phyloP scores from a whole-genome alignment of 805 yeast genomes.

The Brettanomyces nanus region DNA sequence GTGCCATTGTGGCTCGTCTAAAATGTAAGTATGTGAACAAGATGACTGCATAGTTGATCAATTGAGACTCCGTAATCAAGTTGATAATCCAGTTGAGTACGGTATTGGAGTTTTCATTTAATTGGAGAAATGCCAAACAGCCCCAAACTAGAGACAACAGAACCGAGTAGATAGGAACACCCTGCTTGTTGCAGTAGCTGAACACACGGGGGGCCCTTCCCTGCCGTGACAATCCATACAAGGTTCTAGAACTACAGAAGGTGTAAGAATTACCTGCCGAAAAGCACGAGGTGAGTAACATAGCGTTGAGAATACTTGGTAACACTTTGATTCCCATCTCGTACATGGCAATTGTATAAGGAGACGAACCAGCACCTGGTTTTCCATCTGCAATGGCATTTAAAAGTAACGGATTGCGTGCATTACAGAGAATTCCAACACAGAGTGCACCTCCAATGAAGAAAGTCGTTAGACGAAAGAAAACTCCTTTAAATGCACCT shows the following conservation, averaged over 20 bases:
- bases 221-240: constrained; percentile 60
- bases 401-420: constrained; percentile 30
- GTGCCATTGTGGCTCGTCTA: constrained; percentile 48
- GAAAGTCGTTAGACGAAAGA: constrained; percentile 33
- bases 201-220: constrained; percentile 70
- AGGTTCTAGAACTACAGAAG: constrained; percentile 57
- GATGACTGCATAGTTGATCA: constrained; percentile 52
- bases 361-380: constrained; percentile 50
- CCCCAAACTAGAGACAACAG: constrained; percentile 51
- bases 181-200: constrained; percentile 51
- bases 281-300: constrained; percentile 64
- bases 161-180: constrained; percentile 68
- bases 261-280: constrained; percentile 79
- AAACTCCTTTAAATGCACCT: constrained; percentile 38
- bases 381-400: constrained; percentile 26
- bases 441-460: constrained; percentile 41
- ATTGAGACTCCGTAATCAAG: constrained; percentile 61
- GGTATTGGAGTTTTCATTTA: constrained; percentile 48
- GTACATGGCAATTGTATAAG: constrained; percentile 75
- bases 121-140: constrained; percentile 56
- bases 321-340: constrained; percentile 53
- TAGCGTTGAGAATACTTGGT: constrained; percentile 70
- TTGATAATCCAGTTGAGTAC: constrained; percentile 71
- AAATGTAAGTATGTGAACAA: constrained; percentile 54
- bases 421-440: constrained; percentile 37